These are phyloP conservation scores for Trichomonas tenax DNA, from an alignment of 208 protist species.

Conservation along the genomic window DNA sequence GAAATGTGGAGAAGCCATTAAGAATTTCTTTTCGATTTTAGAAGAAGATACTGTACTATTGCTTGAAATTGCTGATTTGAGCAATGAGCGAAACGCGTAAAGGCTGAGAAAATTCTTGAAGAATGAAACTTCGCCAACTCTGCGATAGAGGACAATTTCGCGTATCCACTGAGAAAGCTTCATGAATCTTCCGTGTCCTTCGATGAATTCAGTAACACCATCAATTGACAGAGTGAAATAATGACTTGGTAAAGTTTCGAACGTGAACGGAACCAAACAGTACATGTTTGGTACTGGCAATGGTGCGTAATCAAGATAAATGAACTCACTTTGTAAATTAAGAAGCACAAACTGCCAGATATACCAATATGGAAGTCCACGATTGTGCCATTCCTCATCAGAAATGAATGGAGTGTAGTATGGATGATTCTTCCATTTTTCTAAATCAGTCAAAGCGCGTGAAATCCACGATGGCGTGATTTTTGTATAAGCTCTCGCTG, in stretches of 20 bases:
- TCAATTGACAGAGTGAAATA: constrained; percentile 1
- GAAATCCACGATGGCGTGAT: neutral
- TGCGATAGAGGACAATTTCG: neutral
- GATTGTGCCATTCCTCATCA: neutral
- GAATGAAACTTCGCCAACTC: neutral
- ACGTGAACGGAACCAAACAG: neutral
- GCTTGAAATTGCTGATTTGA: neutral
- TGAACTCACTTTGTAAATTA: neutral
- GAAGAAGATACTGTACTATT: neutral
- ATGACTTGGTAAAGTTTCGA: neutral
- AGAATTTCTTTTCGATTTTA: neutral
- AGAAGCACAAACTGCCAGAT: neutral
- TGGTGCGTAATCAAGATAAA: neutral
- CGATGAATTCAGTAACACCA: neutral
- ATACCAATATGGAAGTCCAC: neutral
- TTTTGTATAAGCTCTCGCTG: neutral
- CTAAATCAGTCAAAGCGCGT: neutral
- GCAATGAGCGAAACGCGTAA: neutral
- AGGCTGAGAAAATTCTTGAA: neutral
- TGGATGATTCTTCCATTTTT: neutral
- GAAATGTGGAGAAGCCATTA: neutral
- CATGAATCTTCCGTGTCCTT: neutral
- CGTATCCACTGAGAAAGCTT: neutral
- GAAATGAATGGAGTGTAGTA: neutral
- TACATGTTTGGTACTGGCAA: neutral